A percentile compares a stretch with the other conserved stretches of the same genome.
These are phyloP conservation scores for Cercospora janseana DNA, from an alignment of 2,329 filamentous ascomycete genomes.

Conservation along the genomic window DNA sequence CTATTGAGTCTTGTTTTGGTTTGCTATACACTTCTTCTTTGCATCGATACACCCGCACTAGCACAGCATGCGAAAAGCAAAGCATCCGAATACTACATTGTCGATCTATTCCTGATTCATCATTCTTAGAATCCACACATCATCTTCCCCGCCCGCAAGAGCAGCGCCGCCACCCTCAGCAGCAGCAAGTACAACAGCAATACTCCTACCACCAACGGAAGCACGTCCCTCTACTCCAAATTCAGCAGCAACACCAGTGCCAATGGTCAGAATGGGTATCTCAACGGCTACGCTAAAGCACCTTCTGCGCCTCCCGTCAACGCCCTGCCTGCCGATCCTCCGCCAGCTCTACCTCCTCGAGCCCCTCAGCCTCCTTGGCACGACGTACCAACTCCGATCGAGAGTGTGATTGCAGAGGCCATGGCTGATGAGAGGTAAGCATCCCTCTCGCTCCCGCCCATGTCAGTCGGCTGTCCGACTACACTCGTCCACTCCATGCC, in stretches of 20 bases:
- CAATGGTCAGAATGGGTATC: constrained; percentile 6
- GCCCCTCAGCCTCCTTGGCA: constrained; percentile 7
- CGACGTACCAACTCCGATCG: constrained; percentile 23
- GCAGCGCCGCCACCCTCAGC: too few relatives aligned
- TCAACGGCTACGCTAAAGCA: constrained; percentile 1
- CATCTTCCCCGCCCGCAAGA: constrained; percentile 8
- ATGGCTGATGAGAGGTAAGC: constrained; percentile 34
- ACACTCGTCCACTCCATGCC: too few relatives aligned
- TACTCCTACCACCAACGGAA: background rate
- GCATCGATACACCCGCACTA: too few relatives aligned
- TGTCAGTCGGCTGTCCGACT: too few relatives aligned
- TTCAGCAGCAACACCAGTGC: background rate
- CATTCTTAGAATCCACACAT: constrained; percentile 2
- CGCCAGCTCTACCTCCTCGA: constrained; percentile 4
- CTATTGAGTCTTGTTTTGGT: constrained; percentile 13
- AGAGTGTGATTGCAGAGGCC: constrained; percentile 28
- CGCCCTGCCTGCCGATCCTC: background rate
- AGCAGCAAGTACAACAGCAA: constrained; percentile 1
- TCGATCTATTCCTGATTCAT: constrained; percentile 7
- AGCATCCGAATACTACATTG: too few relatives aligned
- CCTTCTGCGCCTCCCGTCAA: background rate
- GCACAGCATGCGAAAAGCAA: too few relatives aligned
- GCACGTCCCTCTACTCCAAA: background rate
- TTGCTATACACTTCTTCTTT: constrained; percentile 5
- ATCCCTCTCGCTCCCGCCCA: too few relatives aligned